These are phyloP conservation scores for Combretum micranthum DNA, from an alignment of 345 rosid species.

Conservation along the genomic window DNA sequence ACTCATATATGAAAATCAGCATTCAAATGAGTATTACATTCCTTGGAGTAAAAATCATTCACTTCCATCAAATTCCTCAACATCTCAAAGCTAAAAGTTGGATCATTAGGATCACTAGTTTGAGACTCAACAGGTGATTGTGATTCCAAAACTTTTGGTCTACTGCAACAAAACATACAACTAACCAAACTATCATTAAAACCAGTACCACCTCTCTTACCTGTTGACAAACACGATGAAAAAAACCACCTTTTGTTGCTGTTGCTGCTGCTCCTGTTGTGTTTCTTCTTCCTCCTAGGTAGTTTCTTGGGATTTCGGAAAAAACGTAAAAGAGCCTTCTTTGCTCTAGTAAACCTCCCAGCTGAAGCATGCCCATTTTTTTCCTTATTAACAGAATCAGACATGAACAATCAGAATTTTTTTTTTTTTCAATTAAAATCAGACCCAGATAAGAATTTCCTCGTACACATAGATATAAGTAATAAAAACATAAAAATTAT, in stretches of 20 bases:
- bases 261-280: constrained; percentile 12
- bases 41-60: constrained; percentile 46
- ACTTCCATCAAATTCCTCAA: constrained; percentile 34
- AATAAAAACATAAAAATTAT: background rate
- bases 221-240: constrained; percentile 8
- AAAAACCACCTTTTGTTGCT: background rate
- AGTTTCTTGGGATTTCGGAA: background rate
- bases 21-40: constrained; percentile 40
- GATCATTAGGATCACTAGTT: constrained; percentile 44
- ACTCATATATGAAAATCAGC: constrained; percentile 1
- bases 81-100: constrained; percentile 34
- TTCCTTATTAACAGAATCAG: constrained; percentile 7
- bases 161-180: constrained; percentile 27
- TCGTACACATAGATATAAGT: too few relatives aligned
- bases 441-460: too few relatives aligned
- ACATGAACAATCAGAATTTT: constrained; percentile 12
- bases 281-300: constrained; percentile 8
- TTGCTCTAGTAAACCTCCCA: constrained; percentile 1
- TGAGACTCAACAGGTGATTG: constrained; percentile 27
- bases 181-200: background rate
- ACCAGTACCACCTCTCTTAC: constrained; percentile 2
- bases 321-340: background rate
- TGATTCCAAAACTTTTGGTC: constrained; percentile 32
- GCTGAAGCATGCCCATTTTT: background rate
- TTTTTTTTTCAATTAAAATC: background rate